Percentiles rank a stretch among this genome's conserved stretches.
phyloP scores from a whole-genome alignment of 2,329 filamentous ascomycete genomes.

The Huntiella moniliformis region DNA sequence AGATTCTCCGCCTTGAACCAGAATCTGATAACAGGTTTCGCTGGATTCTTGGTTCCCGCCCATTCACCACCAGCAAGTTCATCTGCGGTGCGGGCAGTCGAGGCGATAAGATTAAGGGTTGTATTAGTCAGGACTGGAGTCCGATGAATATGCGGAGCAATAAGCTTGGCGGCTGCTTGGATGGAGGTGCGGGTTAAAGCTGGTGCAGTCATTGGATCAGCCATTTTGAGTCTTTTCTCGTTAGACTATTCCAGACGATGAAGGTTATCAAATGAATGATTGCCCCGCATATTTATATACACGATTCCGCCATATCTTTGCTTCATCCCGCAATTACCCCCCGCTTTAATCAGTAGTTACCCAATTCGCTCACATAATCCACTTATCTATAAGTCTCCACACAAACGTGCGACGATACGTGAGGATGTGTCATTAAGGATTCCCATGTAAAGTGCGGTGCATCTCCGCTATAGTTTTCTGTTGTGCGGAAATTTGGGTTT shows the following conservation, averaged over 20 bases:
- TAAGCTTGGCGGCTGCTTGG: constrained; percentile 48
- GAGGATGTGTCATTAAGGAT: too few species aligned
- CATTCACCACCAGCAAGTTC: constrained; percentile 37
- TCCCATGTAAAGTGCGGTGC: too few species aligned
- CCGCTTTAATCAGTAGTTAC: too few species aligned
- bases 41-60: constrained; percentile 41
- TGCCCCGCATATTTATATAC: too few species aligned
- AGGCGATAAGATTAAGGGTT: constrained; percentile 58
- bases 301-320: too few species aligned
- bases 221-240: constrained; percentile 23
- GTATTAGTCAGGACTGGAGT: constrained; percentile 69
- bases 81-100: constrained; percentile 39
- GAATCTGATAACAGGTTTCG: constrained; percentile 48
- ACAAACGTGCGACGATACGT: too few species aligned
- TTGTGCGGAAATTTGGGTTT: too few species aligned
- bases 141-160: constrained; percentile 57
- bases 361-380: too few species aligned
- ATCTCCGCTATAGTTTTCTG: too few species aligned
- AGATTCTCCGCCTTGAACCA: constrained; percentile 96
- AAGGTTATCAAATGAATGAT: background rate
- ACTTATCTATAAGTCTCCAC: too few species aligned
- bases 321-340: too few species aligned
- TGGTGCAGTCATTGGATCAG: constrained; percentile 32
- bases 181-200: constrained; percentile 60
- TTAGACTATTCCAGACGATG: background rate